Base-by-base conservation (phyloP, 371 early-diverging fungal species). In the Apophysomyces variabilis region DNA sequence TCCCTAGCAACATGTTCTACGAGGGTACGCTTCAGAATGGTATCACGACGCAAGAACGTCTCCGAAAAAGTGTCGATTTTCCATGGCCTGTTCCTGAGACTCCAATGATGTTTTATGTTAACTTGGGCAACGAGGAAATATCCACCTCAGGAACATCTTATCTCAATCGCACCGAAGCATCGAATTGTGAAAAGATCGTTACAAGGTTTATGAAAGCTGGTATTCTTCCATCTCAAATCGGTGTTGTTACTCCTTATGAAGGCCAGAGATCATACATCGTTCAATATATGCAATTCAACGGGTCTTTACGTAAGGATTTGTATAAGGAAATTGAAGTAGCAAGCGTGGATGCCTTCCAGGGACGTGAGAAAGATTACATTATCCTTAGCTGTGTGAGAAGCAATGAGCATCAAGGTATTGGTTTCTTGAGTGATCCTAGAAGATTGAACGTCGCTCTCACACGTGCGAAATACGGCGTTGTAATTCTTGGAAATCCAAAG, bases 321-420 rank as follows among this genome's bases (percentile, higher is more conserved):
- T 98, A 96, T 85, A 94, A 94, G 76, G 96, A 95, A 47, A 95
- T 99, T 38, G 99, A 99, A 75, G 96, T 99, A 0, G 95, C 96
- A 18, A 96, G 95, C 76, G 99, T 99, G n/a, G 99, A 99, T 74
- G 98, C 99, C 7, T 99, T 99, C 90, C 99, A 99, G 72, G 99
- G 99, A 32, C 92, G 99, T 77, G 99, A 99, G 78, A 99, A 99
- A 80, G 99, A 99, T 74, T 98, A 96, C 73, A 99, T 99, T 68
- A 97, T 99, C 72, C 85, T 99, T 61, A 91, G 95, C 69, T 96
- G 98, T 75, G 99, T 99, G 16, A 87, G 99, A 56, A 94, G 95
- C 67, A 99, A 99, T 80, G 95, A 96, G 67, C 95, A 95, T 71
- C 96, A 95, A 69, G 98, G 98, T 14, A 98, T 99, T 71, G 99